Conservation (phyloP, 164 flowering plant species). For the Vitis riparia region DNA sequence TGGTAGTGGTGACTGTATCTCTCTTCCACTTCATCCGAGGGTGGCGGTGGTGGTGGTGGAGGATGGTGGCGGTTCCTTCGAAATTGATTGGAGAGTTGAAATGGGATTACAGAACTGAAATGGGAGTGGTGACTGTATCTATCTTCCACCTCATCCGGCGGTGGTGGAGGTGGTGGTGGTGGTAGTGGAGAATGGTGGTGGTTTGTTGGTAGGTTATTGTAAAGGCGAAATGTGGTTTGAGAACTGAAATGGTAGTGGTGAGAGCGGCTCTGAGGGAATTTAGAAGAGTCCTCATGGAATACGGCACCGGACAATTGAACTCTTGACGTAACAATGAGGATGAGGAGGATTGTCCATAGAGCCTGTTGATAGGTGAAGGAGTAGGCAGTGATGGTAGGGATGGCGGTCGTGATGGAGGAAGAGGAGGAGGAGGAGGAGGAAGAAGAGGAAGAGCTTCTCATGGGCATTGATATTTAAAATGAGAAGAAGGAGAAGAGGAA, state of each 20-base stretch:
- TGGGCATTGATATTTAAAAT: not conserved
- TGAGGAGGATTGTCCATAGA: not conserved
- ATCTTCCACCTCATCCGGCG: constrained; percentile 8
- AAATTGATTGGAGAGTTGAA: too few relatives aligned
- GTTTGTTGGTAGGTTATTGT: not conserved
- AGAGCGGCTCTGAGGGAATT: not conserved
- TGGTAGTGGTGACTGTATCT: too few relatives aligned
- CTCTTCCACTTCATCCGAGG: too few relatives aligned
- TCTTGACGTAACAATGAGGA: constrained; percentile 3
- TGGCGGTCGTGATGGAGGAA: too few relatives aligned
- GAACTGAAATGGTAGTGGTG: not conserved
- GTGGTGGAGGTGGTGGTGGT: not conserved
- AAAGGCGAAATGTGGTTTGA: not conserved
- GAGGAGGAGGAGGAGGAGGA: not conserved
- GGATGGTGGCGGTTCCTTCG: too few relatives aligned
- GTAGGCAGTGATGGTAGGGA: too few relatives aligned
- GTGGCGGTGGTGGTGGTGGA: too few relatives aligned
- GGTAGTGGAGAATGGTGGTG: not conserved
- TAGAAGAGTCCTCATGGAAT: not conserved
- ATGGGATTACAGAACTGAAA: too few relatives aligned
- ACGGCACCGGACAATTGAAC: not conserved
- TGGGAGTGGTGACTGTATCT: constrained; percentile 3
- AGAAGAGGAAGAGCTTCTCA: not conserved
- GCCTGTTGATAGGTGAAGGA: not conserved
- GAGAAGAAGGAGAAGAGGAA: not conserved